A percentile compares a stretch with the other conserved stretches of the same genome.
Evolutionary conservation across 257 asterid species (phyloP).

Genomic region (Ilex asprella): DNA sequence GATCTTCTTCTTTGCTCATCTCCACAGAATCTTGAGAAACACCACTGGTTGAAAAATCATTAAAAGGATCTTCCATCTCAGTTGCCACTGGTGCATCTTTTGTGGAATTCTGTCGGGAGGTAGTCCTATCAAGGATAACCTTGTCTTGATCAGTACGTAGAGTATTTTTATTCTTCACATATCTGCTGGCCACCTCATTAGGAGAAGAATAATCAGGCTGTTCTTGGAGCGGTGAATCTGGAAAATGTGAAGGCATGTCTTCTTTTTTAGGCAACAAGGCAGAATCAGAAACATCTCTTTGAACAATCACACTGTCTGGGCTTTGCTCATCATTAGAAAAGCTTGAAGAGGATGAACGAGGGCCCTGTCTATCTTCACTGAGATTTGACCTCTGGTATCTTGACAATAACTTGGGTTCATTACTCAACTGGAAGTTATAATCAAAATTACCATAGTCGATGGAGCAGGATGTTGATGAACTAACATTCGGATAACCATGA

Average conservation of each 20-base stretch:
- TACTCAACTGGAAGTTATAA: constrained; percentile 16
- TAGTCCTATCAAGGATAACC: constrained; percentile 28
- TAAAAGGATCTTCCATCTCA: constrained; percentile 62
- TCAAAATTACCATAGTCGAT: constrained; percentile 36
- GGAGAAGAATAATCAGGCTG: constrained; percentile 28
- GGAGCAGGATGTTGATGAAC: constrained; percentile 26
- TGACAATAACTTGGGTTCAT: constrained; percentile 26
- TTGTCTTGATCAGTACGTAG: constrained; percentile 42
- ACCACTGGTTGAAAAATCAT: constrained; percentile 42
- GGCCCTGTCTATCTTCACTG: constrained; percentile 35
- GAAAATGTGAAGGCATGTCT: constrained; percentile 19
- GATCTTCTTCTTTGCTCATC: constrained; percentile 39
- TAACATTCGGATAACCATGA: constrained; percentile 30
- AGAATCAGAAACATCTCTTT: constrained; percentile 29
- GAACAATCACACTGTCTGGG: constrained; percentile 29
- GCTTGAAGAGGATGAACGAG: constrained; percentile 44
- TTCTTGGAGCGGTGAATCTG: constrained; percentile 29
- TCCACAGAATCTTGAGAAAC: constrained; percentile 58
- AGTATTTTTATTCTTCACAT: constrained; percentile 39
- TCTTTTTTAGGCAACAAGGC: constrained; percentile 24
- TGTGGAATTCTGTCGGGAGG: constrained; percentile 48
- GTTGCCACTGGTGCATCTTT: constrained; percentile 46
- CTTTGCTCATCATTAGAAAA: constrained; percentile 41
- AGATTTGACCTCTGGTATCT: constrained; percentile 37
- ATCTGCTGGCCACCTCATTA: constrained; percentile 23